Percentiles rank a stretch among this genome's conserved stretches.
These are phyloP conservation scores for Malassezia vespertilionis DNA, from an alignment of 1,284 basidiomycete species.

Conservation along the genomic window DNA sequence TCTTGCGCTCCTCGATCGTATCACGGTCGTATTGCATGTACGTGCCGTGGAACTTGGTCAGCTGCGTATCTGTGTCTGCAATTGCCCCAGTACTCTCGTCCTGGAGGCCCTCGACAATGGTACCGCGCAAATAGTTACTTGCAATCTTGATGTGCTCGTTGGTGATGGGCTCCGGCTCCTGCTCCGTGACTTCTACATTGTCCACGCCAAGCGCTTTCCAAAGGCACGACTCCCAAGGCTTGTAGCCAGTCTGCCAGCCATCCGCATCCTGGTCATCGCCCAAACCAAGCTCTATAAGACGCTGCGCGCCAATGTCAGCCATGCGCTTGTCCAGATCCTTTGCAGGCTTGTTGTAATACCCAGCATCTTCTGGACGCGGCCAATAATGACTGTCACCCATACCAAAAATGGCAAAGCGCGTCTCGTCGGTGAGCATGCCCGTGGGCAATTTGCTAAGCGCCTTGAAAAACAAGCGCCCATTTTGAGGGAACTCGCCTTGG, in stretches of 20 bases:
- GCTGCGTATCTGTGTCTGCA: constrained; percentile 75
- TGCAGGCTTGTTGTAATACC: constrained; percentile 93
- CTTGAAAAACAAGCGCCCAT: constrained; percentile 83
- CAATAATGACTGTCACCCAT: constrained; percentile 99
- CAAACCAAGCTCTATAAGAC: constrained; percentile 54
- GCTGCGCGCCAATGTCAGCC: constrained; percentile 35
- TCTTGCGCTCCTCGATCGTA: constrained; percentile 88
- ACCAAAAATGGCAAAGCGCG: constrained; percentile 62
- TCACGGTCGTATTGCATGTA: constrained; percentile 73
- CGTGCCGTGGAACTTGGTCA: constrained; percentile 93
- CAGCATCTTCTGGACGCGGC: constrained; percentile 88
- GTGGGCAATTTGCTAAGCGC: constrained; percentile 56
- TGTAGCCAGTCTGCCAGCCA: constrained; percentile 91
- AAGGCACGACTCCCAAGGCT: constrained; percentile 76
- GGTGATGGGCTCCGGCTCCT: constrained; percentile 89
- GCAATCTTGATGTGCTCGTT: constrained; percentile 99
- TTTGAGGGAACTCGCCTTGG: constrained; percentile 94
- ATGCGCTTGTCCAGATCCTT: constrained; percentile 72
- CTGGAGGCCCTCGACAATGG: constrained; percentile 75
- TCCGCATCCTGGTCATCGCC: constrained; percentile 98
- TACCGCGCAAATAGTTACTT: constrained; percentile 83
- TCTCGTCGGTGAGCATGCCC: constrained; percentile 21
- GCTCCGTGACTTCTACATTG: constrained; percentile 73
- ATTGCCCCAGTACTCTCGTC: constrained; percentile 81
- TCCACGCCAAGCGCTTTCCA: constrained; percentile 96